Base-by-base conservation (phyloP, 2,329 filamentous ascomycete species). In the Colletotrichum acutatum region DNA sequence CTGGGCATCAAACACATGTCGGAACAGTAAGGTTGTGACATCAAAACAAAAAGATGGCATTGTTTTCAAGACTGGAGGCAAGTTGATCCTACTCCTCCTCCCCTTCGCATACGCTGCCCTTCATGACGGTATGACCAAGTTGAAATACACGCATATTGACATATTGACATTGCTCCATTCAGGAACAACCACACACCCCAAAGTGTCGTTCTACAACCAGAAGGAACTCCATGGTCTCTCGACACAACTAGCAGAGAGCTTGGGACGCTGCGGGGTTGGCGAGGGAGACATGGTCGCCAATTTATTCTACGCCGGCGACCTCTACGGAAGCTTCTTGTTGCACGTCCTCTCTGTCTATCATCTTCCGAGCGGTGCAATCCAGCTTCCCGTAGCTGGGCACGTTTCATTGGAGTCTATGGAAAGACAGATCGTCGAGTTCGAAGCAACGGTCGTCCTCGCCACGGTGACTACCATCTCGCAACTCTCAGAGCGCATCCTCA, bases 181-280 rank as follows among this genome's bases (percentile, higher is more conserved):
- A 72, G 70, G 70, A 9, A 72, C 70, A 14, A 72, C 70, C n/a
- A 61, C 68, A 5, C 60, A 70, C 19, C 70, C 70, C 32, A 72
- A 72, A 30, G 70, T 70, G 32, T 70, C 70, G 6, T 70, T 72
- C 3, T 72, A 70, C 11, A 54, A 24, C 28, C 70, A 72, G 22
- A 60, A 49, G 5, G 70, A 72, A 42, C 37, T 72, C 4, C 66
- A 70, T 28, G 34, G 60, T 5, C n/a, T 72, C 9, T 72, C 70
- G 3, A n/a, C 22, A 4, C 66, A 72, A 14, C 46, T 72, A 5
- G 70, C 70, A 12, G 70, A 72, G 60, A 60, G 60, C 14, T 30
- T 72, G 1, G 46, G 22, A 8, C 66, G 70, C 28, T 72, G 70
- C 5, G 60, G 66, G 12, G 70, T 72, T 19, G 24, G 34, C 7